Evolutionary conservation across 371 early-diverging fungal genomes (phyloP).

Genomic region (Nematocida homosporus): DNA sequence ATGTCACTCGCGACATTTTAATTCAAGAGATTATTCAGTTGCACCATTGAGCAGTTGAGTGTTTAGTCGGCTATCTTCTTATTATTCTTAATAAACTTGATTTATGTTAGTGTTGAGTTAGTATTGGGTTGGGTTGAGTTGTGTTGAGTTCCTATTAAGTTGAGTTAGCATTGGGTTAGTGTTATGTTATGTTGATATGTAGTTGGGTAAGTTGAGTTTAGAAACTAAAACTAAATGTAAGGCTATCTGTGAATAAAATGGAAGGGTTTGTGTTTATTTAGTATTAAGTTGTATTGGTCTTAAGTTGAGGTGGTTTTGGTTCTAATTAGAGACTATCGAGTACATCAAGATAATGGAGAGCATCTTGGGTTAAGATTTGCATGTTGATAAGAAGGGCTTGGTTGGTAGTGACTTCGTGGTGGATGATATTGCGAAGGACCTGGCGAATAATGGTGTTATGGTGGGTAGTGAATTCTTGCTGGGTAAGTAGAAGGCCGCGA

Average conservation of each 20-base stretch:
- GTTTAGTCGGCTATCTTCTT: too few species aligned
- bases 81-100: too few species aligned
- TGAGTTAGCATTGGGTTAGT: too few species aligned
- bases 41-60: too few species aligned
- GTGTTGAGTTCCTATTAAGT: too few species aligned
- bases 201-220: too few species aligned
- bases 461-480: neutral
- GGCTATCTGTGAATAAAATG: too few species aligned
- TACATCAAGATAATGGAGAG: slow-evolving; percentile 4
- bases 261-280: too few species aligned
- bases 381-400: slow-evolving; percentile 32
- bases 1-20: slow-evolving; percentile 42
- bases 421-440: slow-evolving; percentile 2
- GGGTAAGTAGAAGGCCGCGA: slow-evolving; percentile 16
- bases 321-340: slow-evolving; percentile 13
- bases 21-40: slow-evolving; percentile 40
- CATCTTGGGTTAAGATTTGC: neutral
- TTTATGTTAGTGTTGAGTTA: too few species aligned
- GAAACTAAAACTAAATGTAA: neutral
- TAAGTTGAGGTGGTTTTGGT: neutral
- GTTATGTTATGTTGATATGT: too few species aligned
- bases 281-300: too few species aligned
- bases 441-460: neutral
- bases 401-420: neutral
- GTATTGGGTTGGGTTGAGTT: too few species aligned